Conservation (phyloP, 2,329 filamentous ascomycete species). For the Aspergillus felis region DNA sequence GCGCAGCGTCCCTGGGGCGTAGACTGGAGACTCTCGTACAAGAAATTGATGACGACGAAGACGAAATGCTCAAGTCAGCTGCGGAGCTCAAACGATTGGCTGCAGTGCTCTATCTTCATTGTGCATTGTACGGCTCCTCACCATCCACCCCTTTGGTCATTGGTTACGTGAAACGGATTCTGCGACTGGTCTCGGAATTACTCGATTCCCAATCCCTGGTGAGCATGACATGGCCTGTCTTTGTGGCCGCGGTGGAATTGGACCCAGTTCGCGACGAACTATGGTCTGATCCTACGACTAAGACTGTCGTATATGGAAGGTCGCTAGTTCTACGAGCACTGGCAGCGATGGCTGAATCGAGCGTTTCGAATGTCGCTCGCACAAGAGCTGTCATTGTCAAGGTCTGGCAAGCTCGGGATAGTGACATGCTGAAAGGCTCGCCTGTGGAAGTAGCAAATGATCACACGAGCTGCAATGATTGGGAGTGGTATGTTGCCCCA, state of each 20-base stretch:
- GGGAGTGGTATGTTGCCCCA: conserved; percentile 42
- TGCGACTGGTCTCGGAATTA: conserved; percentile 32
- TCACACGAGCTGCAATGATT: conserved; percentile 33
- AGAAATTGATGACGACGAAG: conserved; percentile 26
- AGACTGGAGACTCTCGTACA: conserved; percentile 34
- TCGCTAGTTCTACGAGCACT: conserved; percentile 39
- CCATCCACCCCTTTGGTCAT: conserved; percentile 37
- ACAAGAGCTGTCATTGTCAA: conserved; percentile 46
- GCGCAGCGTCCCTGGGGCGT: conserved; percentile 32
- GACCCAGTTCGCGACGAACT: conserved; percentile 37
- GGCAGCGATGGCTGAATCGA: conserved; percentile 39
- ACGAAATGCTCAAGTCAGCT: conserved; percentile 30
- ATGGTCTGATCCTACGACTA: conserved; percentile 20
- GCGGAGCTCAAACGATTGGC: conserved; percentile 45
- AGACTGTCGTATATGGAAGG: conserved; percentile 28
- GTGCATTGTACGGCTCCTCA: conserved; percentile 41
- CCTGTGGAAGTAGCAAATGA: conserved; percentile 10
- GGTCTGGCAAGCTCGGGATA: conserved; percentile 46
- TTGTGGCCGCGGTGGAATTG: conserved; percentile 44
- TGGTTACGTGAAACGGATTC: conserved; percentile 31
- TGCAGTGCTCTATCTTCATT: conserved; percentile 45
- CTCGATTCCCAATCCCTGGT: conserved; percentile 30
- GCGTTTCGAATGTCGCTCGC: conserved; percentile 43
- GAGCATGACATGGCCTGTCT: conserved; percentile 42
- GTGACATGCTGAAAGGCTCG: conserved; percentile 24